Conservation (phyloP, 129 eudicot species). For the Flaveria linearis region DNA sequence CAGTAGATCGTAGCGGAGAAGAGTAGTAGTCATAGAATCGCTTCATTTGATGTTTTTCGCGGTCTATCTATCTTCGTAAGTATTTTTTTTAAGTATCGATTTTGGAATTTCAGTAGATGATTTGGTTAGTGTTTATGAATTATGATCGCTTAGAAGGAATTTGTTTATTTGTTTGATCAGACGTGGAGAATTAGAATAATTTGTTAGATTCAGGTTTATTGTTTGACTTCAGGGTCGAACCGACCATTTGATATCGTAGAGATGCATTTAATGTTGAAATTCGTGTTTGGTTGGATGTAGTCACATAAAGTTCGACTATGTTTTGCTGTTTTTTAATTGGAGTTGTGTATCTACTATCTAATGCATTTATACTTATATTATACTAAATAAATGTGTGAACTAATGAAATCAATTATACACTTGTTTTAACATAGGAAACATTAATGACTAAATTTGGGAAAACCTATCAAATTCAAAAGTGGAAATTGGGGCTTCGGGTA, state of each 20-base stretch:
- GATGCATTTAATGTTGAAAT: constrained; percentile 5
- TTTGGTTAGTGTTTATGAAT: not conserved
- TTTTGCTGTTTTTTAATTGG: not conserved
- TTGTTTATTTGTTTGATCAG: not conserved
- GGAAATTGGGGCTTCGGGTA: not conserved
- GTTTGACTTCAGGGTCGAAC: constrained; percentile 13
- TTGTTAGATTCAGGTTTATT: constrained; percentile 10
- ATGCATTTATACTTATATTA: not conserved
- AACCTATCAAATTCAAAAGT: not conserved
- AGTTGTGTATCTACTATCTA: not conserved
- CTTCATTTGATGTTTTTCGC: constrained; percentile 77
- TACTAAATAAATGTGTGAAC: not conserved
- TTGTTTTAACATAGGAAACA: not conserved
- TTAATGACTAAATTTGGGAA: not conserved
- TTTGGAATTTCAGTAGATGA: not conserved
- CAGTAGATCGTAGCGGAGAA: constrained; percentile 11
- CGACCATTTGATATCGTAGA: constrained; percentile 14
- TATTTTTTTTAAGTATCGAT: not conserved
- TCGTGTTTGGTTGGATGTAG: not conserved
- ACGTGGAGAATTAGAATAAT: not conserved
- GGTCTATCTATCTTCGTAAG: constrained; percentile 70
- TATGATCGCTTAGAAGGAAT: constrained; percentile 15
- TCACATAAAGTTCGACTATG: not conserved
- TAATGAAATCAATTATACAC: not conserved
- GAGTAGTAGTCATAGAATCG: constrained; percentile 43